Evolutionary conservation across 192 early-diverging fungal species (phyloP).

Genomic region (Physocladia obscura): DNA sequence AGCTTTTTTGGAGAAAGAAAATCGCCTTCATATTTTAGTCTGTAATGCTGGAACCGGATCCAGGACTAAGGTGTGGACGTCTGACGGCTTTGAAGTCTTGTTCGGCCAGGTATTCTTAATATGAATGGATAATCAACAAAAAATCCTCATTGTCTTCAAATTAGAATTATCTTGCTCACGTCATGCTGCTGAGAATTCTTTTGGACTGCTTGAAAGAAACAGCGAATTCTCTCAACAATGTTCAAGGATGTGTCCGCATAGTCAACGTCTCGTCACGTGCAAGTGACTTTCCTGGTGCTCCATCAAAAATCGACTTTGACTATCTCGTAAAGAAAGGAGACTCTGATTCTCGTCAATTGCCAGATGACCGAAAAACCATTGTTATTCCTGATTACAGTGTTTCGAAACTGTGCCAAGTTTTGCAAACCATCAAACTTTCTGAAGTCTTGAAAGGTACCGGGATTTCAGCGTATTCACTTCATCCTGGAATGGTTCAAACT

Average conservation of each 20-base stretch:
- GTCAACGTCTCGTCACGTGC: background rate
- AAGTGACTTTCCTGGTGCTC: background rate
- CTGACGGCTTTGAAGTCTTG: background rate
- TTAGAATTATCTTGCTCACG: conserved; percentile 25
- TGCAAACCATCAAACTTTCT: background rate
- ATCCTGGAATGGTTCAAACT: background rate
- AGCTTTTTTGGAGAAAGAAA: background rate
- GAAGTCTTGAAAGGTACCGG: background rate
- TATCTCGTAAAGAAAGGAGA: too few relatives aligned
- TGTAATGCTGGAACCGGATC: background rate
- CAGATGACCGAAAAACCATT: background rate
- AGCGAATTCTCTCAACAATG: background rate
- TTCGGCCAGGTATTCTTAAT: background rate
- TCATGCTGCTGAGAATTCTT: conserved; percentile 9
- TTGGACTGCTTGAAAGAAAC: background rate
- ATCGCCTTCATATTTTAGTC: background rate
- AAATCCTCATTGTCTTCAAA: too few relatives aligned
- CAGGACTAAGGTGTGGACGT: background rate
- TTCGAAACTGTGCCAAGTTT: background rate
- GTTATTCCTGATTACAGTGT: background rate
- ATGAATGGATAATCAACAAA: too few relatives aligned
- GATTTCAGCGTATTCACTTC: background rate
- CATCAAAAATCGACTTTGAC: background rate
- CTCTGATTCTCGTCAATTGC: background rate
- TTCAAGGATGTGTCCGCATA: conserved; percentile 7